Evolutionary conservation across 2,329 filamentous ascomycete species (phyloP).

Genomic region (Pyrenochaeta sp.): DNA sequence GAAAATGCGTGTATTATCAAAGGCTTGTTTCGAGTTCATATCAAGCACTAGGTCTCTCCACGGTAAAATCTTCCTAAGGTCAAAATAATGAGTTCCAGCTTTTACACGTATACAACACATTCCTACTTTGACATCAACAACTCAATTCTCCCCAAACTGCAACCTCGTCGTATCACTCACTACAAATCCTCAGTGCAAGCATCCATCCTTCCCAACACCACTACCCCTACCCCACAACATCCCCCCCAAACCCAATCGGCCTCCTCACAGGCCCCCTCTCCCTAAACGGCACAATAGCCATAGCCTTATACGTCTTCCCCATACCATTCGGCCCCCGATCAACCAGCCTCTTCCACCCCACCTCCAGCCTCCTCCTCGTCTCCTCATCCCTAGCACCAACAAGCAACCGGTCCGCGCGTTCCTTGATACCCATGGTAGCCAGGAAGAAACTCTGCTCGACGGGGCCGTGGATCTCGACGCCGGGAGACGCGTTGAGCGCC

Average conservation of each 20-base stretch:
- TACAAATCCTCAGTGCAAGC: too few species aligned
- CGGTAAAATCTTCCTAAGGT: too few species aligned
- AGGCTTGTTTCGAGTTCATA: too few species aligned
- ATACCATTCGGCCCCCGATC: slow-evolving; percentile 84
- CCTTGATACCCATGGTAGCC: slow-evolving; percentile 77
- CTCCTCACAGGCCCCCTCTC: slow-evolving; percentile 71
- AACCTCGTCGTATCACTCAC: too few species aligned
- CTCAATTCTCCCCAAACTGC: too few species aligned
- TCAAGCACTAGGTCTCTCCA: too few species aligned
- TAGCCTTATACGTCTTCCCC: slow-evolving; percentile 92
- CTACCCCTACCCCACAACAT: slow-evolving; percentile 31
- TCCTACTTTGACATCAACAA: too few species aligned
- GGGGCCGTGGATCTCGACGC: slow-evolving; percentile 91
- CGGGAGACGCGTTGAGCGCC: slow-evolving; percentile 75
- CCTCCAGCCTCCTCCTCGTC: slow-evolving; percentile 64
- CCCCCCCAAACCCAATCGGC: slow-evolving; percentile 92
- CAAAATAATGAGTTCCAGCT: too few species aligned
- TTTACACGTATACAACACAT: too few species aligned
- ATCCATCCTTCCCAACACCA: too few species aligned
- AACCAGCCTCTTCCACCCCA: slow-evolving; percentile 81
- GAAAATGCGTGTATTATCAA: too few species aligned
- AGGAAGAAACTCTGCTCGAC: slow-evolving; percentile 86
- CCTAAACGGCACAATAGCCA: slow-evolving; percentile 79
- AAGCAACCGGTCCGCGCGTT: slow-evolving; percentile 40
- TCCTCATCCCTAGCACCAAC: slow-evolving; percentile 49